These are phyloP conservation scores for Barbarea vulgaris DNA, from an alignment of 345 rosid genomes.

Conservation along the genomic window DNA sequence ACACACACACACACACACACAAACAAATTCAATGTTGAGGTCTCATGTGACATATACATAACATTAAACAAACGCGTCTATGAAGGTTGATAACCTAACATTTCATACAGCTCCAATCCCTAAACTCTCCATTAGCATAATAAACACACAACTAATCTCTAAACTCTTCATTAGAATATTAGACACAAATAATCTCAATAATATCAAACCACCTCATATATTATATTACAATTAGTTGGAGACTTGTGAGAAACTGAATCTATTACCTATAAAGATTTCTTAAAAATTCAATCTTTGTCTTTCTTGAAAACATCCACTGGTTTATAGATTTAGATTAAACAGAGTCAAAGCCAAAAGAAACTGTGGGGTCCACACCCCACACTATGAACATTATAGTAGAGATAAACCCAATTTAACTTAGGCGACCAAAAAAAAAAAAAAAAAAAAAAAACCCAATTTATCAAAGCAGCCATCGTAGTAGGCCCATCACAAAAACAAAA, in stretches of 20 bases:
- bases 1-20: neutral
- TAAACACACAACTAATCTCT: neutral
- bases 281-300: neutral
- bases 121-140: neutral
- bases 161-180: neutral
- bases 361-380: conserved; percentile 27
- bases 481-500: conserved; percentile 20
- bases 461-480: neutral
- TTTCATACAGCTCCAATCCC: neutral
- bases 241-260: neutral
- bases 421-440: too few species aligned
- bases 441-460: too few species aligned
- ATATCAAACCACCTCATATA: neutral
- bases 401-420: too few species aligned
- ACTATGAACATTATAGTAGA: neutral
- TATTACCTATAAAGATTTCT: neutral
- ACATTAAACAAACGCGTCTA: conserved; percentile 11
- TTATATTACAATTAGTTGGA: neutral
- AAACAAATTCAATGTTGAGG: conserved; percentile 26
- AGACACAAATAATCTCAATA: neutral
- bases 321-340: neutral
- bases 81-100: conserved; percentile 33
- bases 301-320: neutral
- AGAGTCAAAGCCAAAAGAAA: neutral
- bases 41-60: conserved; percentile 1